These are phyloP conservation scores for Citrus maxima DNA, from an alignment of 345 rosid species.

Conservation along the genomic window DNA sequence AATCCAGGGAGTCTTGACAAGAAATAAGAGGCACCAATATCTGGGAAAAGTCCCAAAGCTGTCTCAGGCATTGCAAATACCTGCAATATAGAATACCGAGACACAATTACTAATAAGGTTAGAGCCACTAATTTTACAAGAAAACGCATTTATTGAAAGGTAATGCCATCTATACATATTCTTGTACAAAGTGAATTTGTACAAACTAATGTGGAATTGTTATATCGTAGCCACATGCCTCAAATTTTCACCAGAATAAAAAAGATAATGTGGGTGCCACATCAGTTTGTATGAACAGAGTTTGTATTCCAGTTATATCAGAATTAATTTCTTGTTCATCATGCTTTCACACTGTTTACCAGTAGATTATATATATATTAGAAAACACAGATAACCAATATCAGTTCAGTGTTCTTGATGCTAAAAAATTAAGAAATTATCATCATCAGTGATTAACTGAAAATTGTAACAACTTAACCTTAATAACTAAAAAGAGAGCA, in stretches of 20 bases:
- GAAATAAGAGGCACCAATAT: slow-evolving; percentile 79
- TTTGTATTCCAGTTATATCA: neutral
- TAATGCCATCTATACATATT: too few relatives aligned
- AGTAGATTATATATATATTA: too few relatives aligned
- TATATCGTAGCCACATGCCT: too few relatives aligned
- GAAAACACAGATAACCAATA: neutral
- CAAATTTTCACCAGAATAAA: too few relatives aligned
- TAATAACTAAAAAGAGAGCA: neutral
- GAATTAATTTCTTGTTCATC: neutral
- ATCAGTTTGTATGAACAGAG: too few relatives aligned
- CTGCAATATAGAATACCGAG: slow-evolving; percentile 33
- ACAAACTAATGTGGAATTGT: too few relatives aligned
- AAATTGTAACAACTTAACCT: neutral
- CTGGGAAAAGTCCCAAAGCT: slow-evolving; percentile 84
- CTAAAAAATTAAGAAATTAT: neutral
- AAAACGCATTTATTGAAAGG: neutral
- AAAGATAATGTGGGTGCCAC: too few relatives aligned
- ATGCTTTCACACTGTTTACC: neutral
- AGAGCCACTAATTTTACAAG: neutral
- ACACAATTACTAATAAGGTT: neutral
- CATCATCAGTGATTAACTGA: neutral
- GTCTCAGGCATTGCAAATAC: slow-evolving; percentile 92
- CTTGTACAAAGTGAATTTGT: too few relatives aligned
- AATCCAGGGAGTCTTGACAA: slow-evolving; percentile 86
- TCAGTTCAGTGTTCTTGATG: neutral